These are phyloP conservation scores for Dactylis glomerata DNA, from an alignment of 176 grass and related monocot species.

Conservation along the genomic window DNA sequence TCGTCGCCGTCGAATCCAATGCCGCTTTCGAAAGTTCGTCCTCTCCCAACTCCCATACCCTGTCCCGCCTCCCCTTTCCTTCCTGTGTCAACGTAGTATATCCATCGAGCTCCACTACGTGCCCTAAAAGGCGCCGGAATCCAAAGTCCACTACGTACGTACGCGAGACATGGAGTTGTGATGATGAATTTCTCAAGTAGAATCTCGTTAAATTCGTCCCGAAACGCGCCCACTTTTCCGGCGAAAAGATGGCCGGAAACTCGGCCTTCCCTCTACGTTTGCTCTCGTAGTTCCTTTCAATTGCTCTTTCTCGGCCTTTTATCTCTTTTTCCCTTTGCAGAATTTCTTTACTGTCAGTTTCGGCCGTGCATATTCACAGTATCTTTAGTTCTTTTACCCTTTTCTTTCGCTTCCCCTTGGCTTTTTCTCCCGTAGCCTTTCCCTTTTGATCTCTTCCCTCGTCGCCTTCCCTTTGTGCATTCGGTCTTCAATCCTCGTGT, in stretches of 20 bases:
- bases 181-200: background rate
- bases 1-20: constrained; percentile 38
- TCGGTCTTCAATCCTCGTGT: background rate
- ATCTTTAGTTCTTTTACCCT: background rate
- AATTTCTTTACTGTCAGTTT: background rate
- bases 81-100: background rate
- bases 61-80: background rate
- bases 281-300: background rate
- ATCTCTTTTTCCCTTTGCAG: background rate
- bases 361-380: background rate
- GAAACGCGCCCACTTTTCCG: background rate
- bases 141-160: constrained; percentile 7
- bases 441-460: constrained; percentile 12
- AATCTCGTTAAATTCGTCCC: background rate
- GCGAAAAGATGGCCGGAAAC: constrained; percentile 41
- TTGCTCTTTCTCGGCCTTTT: background rate
- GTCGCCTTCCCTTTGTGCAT: background rate
- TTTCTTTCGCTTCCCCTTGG: constrained; percentile 30
- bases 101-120: background rate
- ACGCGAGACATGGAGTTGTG: background rate
- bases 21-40: constrained; percentile 21
- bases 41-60: background rate
- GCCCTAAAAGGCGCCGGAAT: background rate
- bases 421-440: background rate
- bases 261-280: background rate